Evolutionary conservation across 805 yeast genomes (phyloP), one percentile per base, ranked within the genome.

Genomic region (Yamadazyma nakazawae): DNA sequence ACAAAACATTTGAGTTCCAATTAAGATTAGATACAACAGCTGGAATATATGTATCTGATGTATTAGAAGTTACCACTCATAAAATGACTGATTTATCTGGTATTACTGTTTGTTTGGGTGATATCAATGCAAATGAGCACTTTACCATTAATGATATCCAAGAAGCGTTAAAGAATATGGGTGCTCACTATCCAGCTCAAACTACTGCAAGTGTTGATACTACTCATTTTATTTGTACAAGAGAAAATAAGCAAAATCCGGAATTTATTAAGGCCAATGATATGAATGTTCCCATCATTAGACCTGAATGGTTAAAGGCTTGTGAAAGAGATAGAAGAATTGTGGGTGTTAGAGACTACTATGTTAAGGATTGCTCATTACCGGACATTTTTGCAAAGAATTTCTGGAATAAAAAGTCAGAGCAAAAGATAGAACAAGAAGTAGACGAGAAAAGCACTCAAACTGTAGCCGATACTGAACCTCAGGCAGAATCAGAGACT

Each of bases 221-320:
- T 0, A 94, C 99, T 1, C 99, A 94, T 64, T 94, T 85, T 59
- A 74, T 94, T n/a, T 84, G 95, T 13, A 75, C 79, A 17, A 54
- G 75, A 43, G 76, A 71, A 50, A 82, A 82, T 41, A 70, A 71
- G 36, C 89, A 88, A n/a, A 66, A 72, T 43, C 75, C 83, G 14
- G 91, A 88, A 64, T 86, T 80, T 69, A 74, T 82, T 51, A 84
- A 81, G 61, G 99, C 98, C 1, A 75, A 78, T 51, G 90, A 85
- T 44, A 79, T 81, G 70, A 94, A 90, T 61, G 89, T 94, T 46
- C 99, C 99, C 2, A 80, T 94, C 34, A 91, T 94, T 24, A 79
- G 96, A 63, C 98, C 99, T 0, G 97, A 94, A 63, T 94, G 98
- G 98, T 72, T 94, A 47, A 85, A 86, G 64, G 97, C 97, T 0